Conservation (phyloP, 1,139 yeast species). For the Sugiyamaella grinbergsii region DNA sequence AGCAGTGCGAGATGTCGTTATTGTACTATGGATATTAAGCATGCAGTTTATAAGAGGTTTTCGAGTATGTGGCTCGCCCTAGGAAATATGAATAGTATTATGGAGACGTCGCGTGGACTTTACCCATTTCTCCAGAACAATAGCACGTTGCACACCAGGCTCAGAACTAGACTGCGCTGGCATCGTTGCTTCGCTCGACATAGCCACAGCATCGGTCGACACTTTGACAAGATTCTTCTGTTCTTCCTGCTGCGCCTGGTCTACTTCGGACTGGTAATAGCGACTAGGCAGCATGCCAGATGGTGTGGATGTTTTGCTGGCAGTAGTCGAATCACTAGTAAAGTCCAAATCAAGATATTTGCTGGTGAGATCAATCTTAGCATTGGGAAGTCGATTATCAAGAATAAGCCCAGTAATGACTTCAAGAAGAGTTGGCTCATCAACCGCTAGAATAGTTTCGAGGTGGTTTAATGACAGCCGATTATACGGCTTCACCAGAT, state of each 20-base stretch:
- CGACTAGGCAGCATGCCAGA: constrained; percentile 8
- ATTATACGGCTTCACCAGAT: constrained; percentile 46
- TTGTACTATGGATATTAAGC: too few species aligned
- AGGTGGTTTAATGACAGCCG: constrained; percentile 42
- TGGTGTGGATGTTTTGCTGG: not conserved
- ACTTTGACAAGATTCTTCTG: constrained; percentile 18
- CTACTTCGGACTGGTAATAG: constrained; percentile 13
- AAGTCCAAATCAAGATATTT: constrained; percentile 24
- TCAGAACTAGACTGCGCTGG: not conserved
- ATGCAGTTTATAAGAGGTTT: too few species aligned
- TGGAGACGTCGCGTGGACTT: constrained; percentile 7
- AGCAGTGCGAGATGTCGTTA: too few species aligned
- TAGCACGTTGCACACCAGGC: not conserved
- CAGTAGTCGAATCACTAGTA: not conserved
- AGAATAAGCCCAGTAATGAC: constrained; percentile 50
- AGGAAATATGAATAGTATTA: constrained; percentile 5
- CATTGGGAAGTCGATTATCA: constrained; percentile 49
- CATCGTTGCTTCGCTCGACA: not conserved
- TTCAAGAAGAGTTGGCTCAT: constrained; percentile 45
- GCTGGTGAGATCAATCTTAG: constrained; percentile 48
- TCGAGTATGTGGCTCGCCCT: too few species aligned
- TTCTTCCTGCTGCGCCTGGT: constrained; percentile 15
- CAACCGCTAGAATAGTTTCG: constrained; percentile 36
- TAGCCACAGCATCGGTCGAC: constrained; percentile 18
- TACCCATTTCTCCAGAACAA: constrained; percentile 5